These are phyloP conservation scores for Botrytis paeoniae DNA, from an alignment of 2,329 filamentous ascomycete genomes.

Conservation along the genomic window DNA sequence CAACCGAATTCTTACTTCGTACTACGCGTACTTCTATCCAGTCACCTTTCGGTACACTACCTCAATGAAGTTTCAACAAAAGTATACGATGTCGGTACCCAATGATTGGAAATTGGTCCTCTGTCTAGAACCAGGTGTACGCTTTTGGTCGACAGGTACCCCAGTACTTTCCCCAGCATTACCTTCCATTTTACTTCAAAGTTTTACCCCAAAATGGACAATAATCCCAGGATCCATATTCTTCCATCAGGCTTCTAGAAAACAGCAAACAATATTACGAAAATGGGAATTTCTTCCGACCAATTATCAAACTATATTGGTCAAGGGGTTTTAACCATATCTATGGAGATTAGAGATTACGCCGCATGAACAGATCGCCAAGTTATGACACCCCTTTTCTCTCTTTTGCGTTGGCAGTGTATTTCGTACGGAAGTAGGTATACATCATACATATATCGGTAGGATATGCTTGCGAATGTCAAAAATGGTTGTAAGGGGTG, in stretches of 20 bases:
- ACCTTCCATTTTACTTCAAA: background rate
- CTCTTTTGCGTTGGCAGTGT: background rate
- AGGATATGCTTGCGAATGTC: background rate
- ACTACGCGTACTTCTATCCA: background rate
- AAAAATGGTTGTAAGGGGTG: background rate
- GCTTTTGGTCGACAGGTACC: background rate
- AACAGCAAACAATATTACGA: background rate
- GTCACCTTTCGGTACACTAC: background rate
- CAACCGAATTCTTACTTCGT: background rate
- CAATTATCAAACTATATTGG: background rate
- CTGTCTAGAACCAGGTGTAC: background rate
- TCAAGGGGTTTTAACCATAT: background rate
- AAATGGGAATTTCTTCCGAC: background rate
- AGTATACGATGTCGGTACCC: background rate
- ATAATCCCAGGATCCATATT: background rate
- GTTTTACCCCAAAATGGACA: background rate
- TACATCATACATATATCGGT: background rate
- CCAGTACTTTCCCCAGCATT: background rate
- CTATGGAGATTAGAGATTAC: constrained; percentile 1
- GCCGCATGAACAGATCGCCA: background rate
- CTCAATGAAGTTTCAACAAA: background rate
- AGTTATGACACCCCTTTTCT: background rate
- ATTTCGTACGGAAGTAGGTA: too few relatives aligned
- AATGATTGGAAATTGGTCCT: background rate
- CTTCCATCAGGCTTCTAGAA: background rate